Evolutionary conservation across 257 asterid genomes (phyloP).

Genomic region (Solanum gracilifrons): DNA sequence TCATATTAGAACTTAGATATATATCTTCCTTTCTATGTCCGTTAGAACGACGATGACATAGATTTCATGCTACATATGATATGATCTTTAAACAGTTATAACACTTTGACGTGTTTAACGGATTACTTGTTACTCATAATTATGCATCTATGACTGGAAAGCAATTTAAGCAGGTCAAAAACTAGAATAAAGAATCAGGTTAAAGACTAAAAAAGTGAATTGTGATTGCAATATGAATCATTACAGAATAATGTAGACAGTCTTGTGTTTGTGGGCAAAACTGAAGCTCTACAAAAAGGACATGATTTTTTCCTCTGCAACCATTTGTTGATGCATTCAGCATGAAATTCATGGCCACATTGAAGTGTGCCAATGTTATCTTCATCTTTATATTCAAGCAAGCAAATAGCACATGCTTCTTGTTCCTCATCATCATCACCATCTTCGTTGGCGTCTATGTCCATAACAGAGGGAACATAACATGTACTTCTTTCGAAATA

Average conservation of each 20-base stretch:
- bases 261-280: background rate
- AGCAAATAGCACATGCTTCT: background rate
- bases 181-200: too few species aligned
- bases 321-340: background rate
- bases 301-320: background rate
- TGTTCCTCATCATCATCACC: background rate
- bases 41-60: background rate
- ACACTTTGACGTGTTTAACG: background rate
- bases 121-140: background rate
- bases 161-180: background rate
- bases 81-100: background rate
- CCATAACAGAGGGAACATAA: background rate
- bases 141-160: background rate
- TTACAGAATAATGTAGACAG: background rate
- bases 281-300: background rate
- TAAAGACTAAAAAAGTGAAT: background rate
- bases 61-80: background rate
- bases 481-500: background rate
- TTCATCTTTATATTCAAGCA: background rate
- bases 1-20: background rate
- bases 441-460: background rate
- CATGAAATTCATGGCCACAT: background rate
- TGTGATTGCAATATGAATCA: background rate
- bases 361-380: background rate
- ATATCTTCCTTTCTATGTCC: background rate